phyloP scores from a whole-genome alignment of 345 rosid species.

The Lepidium africanum region DNA sequence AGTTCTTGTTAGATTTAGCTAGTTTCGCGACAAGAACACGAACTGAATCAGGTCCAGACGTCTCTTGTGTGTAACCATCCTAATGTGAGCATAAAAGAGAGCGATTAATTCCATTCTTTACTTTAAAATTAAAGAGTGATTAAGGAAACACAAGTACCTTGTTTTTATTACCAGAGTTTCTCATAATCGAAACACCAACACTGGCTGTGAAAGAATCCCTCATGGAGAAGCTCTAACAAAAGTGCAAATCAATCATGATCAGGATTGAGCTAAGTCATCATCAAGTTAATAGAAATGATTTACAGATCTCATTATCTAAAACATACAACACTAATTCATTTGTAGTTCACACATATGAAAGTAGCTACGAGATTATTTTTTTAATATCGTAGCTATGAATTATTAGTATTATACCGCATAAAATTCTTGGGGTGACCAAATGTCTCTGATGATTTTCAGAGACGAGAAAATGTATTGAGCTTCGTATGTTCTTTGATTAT shows the following conservation, averaged over 20 bases:
- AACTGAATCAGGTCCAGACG: slow-evolving; percentile 48
- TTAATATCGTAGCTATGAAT: too few relatives aligned
- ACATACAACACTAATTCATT: not conserved
- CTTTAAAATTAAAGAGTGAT: not conserved
- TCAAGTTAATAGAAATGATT: too few relatives aligned
- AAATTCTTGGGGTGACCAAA: slow-evolving; percentile 66
- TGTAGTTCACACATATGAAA: not conserved
- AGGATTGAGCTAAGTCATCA: too few relatives aligned
- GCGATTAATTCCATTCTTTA: not conserved
- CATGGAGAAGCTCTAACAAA: slow-evolving; percentile 71
- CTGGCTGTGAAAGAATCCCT: slow-evolving; percentile 90
- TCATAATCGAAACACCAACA: slow-evolving; percentile 74
- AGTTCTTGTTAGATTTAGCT: slow-evolving; percentile 53
- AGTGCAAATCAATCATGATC: not conserved
- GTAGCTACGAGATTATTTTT: not conserved
- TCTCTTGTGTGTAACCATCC: slow-evolving; percentile 85
- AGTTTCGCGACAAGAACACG: slow-evolving; percentile 68
- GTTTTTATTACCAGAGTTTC: slow-evolving; percentile 25
- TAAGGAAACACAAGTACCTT: slow-evolving; percentile 34
- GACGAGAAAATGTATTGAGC: slow-evolving; percentile 70
- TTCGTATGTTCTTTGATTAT: slow-evolving; percentile 53
- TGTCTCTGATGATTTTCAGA: slow-evolving; percentile 63
- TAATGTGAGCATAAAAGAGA: slow-evolving; percentile 8
- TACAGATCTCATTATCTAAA: slow-evolving; percentile 22
- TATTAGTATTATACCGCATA: slow-evolving; percentile 35